Percentiles rank a stretch among this genome's conserved stretches.
phyloP scores from a whole-genome alignment of 2,329 filamentous ascomycete species.

The Botrytis fabae region DNA sequence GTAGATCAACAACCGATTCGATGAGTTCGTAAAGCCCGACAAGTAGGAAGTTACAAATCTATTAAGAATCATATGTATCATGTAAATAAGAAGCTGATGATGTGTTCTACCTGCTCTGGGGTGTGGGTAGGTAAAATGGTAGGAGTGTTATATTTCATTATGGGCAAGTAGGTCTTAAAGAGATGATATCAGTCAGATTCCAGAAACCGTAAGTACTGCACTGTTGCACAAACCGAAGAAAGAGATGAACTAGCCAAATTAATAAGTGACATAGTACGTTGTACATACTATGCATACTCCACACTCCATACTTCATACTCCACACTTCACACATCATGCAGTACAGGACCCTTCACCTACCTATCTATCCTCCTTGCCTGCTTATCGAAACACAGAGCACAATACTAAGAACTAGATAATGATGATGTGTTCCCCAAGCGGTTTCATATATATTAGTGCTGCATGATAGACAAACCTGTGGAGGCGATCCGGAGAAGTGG shows the following conservation, averaged over 20 bases:
- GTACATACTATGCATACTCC: not conserved
- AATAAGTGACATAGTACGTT: not conserved
- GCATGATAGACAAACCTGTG: not conserved
- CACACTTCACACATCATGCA: not conserved
- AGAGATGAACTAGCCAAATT: not conserved
- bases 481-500: not conserved
- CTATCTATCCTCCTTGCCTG: not conserved
- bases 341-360: not conserved
- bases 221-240: not conserved
- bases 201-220: not conserved
- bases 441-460: not conserved
- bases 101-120: not conserved
- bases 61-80: not conserved
- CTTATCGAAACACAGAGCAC: not conserved
- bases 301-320: not conserved
- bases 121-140: too few relatives aligned
- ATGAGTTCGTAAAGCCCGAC: accelerated
- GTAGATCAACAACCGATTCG: too few relatives aligned
- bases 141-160: not conserved
- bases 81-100: not conserved
- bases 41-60: accelerated
- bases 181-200: not conserved
- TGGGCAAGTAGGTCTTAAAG: not conserved
- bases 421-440: not conserved
- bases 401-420: not conserved